A percentile compares a stretch with the other conserved stretches of the same genome.
These are phyloP conservation scores for Prunella vulgaris DNA, from an alignment of 257 asterid species.

Conservation along the genomic window DNA sequence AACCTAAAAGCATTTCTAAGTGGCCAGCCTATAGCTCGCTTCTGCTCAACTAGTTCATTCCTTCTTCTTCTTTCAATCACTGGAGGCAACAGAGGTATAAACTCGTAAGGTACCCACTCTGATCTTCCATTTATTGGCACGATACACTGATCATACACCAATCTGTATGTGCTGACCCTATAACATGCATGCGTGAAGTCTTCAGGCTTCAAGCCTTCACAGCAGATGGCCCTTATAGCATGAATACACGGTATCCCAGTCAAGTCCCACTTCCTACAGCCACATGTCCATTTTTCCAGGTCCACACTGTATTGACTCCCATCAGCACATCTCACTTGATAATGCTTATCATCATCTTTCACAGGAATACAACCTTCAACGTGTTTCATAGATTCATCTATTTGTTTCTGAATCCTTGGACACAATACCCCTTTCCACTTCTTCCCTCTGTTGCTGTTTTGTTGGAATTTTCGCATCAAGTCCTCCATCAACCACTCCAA, in stretches of 20 bases:
- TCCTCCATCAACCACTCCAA: background rate
- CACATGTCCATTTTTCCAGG: background rate
- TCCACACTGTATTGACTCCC: background rate
- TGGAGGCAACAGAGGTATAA: background rate
- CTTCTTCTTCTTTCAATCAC: background rate
- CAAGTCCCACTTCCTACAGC: background rate
- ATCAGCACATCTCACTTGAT: background rate
- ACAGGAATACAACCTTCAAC: background rate
- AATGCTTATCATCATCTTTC: background rate
- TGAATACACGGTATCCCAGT: background rate
- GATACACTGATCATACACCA: background rate
- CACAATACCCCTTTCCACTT: background rate
- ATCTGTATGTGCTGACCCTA: background rate
- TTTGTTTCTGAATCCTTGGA: background rate
- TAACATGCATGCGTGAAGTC: background rate
- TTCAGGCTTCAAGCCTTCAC: background rate
- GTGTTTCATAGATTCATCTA: background rate
- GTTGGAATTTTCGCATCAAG: background rate
- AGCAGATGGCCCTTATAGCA: background rate
- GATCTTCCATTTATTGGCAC: background rate
- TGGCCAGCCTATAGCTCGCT: background rate
- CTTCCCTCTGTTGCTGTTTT: background rate
- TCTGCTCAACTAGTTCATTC: background rate
- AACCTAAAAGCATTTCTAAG: background rate
- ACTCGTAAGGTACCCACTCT: background rate